phyloP scores from a whole-genome alignment of 2,329 filamentous ascomycete genomes.

The Hypoxylon sp. region DNA sequence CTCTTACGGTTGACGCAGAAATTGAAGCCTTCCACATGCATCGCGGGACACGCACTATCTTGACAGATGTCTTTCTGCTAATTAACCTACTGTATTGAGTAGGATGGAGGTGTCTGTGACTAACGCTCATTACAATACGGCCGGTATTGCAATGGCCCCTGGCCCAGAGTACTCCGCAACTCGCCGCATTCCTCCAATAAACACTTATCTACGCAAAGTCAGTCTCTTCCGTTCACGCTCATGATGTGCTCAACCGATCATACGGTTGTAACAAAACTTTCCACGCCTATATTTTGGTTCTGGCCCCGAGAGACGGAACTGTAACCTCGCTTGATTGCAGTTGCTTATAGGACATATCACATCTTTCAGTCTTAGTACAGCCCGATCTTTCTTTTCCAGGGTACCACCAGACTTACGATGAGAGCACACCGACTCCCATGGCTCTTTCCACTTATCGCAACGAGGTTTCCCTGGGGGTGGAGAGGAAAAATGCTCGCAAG shows the following conservation, averaged over 20 bases:
- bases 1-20: conserved; percentile 20
- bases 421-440: conserved; percentile 23
- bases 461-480: background rate
- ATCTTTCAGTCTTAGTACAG: conserved; percentile 22
- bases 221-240: background rate
- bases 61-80: conserved; percentile 10
- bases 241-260: background rate
- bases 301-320: background rate
- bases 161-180: background rate
- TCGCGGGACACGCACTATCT: background rate
- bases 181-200: background rate
- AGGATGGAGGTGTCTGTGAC: background rate
- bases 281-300: conserved; percentile 17
- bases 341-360: conserved; percentile 6
- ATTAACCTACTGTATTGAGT: background rate
- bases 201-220: conserved; percentile 22
- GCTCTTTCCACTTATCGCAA: conserved; percentile 17
- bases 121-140: conserved; percentile 25
- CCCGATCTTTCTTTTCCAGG: background rate
- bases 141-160: background rate
- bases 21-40: background rate
- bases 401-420: conserved; percentile 14
- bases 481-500: conserved; percentile 25
- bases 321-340: conserved; percentile 19
- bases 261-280: conserved; percentile 26